Conservation (phyloP, 2,329 filamentous ascomycete species). For the Microsporum ferrugineum region DNA sequence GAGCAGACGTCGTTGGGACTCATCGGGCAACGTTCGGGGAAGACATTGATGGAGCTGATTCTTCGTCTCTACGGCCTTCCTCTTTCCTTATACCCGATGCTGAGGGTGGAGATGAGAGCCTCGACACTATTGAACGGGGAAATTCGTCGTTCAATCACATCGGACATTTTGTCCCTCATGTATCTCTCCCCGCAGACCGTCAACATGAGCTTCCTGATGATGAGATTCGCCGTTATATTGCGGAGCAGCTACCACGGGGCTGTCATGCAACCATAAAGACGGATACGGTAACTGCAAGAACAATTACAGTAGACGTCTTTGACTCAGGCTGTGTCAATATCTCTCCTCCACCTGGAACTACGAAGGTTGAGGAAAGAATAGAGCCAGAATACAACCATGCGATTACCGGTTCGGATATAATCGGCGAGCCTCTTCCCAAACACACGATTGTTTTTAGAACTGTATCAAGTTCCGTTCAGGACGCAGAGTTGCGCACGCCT, state of each 20-base stretch:
- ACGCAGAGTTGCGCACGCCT: constrained; percentile 23
- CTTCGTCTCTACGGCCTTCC: constrained; percentile 44
- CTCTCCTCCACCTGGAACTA: constrained; percentile 35
- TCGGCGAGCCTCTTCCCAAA: constrained; percentile 22
- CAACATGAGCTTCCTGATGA: constrained; percentile 34
- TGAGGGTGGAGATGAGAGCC: constrained; percentile 23
- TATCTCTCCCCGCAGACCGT: constrained; percentile 26
- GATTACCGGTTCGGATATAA: background rate
- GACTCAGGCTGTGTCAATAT: constrained; percentile 34
- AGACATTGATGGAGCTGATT: constrained; percentile 34
- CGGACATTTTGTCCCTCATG: constrained; percentile 16
- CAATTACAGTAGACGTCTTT: constrained; percentile 38
- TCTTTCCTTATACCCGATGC: constrained; percentile 33
- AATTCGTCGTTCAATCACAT: constrained; percentile 18
- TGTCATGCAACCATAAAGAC: constrained; percentile 34
- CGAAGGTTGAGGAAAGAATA: constrained; percentile 36
- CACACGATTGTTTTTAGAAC: constrained; percentile 38
- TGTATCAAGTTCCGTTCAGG: constrained; percentile 32
- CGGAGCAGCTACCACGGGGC: constrained; percentile 33
- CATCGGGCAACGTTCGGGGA: constrained; percentile 24
- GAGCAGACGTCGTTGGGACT: constrained; percentile 38
- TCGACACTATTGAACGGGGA: constrained; percentile 31
- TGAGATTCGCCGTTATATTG: constrained; percentile 38
- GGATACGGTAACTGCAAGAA: constrained; percentile 34
- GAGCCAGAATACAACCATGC: constrained; percentile 31